Percentiles rank a stretch among this genome's conserved stretches.
phyloP scores from a whole-genome alignment of 1,284 basidiomycete genomes.

The Mycosarcoma maydis region DNA sequence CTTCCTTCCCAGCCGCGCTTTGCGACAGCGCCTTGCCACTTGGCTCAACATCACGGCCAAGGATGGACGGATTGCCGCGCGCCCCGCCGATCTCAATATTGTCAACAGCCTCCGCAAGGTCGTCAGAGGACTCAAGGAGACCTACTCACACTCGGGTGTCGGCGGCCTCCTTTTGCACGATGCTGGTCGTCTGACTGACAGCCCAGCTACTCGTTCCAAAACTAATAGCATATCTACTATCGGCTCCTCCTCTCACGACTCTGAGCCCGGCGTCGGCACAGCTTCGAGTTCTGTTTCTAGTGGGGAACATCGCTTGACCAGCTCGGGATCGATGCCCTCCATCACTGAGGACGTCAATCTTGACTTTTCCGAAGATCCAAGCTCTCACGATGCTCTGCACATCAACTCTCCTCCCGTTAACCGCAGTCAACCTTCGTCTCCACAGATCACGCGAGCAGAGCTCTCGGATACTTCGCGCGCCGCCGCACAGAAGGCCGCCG shows the following conservation, averaged over 20 bases:
- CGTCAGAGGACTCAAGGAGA: slow-evolving; percentile 53
- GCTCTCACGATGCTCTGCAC: slow-evolving; percentile 16
- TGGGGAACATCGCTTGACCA: slow-evolving; percentile 9
- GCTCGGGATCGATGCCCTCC: slow-evolving; percentile 13
- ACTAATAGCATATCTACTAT: slow-evolving; percentile 34
- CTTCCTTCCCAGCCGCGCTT: slow-evolving; percentile 51
- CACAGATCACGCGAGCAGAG: slow-evolving; percentile 3
- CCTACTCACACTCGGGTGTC: slow-evolving; percentile 48
- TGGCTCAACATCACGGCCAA: slow-evolving; percentile 56
- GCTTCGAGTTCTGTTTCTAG: slow-evolving; percentile 8
- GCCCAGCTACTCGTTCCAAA: slow-evolving; percentile 14
- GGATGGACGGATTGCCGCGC: slow-evolving; percentile 25
- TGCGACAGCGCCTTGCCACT: slow-evolving; percentile 45
- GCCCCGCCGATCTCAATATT: slow-evolving; percentile 49
- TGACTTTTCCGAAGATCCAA: slow-evolving; percentile 31
- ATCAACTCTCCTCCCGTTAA: slow-evolving; percentile 9
- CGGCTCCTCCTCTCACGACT: slow-evolving; percentile 30
- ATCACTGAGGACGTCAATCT: slow-evolving; percentile 35
- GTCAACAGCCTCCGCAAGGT: slow-evolving; percentile 54
- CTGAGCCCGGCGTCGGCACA: slow-evolving; percentile 7
- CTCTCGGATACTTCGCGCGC: slow-evolving; percentile 15
- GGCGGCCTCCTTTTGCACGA: slow-evolving; percentile 47
- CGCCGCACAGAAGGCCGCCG: slow-evolving; percentile 36
- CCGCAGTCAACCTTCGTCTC: slow-evolving; percentile 7
- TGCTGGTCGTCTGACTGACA: slow-evolving; percentile 27